phyloP scores from a whole-genome alignment of 2,329 filamentous ascomycete species.

The Aspergillus puulaauensis region DNA sequence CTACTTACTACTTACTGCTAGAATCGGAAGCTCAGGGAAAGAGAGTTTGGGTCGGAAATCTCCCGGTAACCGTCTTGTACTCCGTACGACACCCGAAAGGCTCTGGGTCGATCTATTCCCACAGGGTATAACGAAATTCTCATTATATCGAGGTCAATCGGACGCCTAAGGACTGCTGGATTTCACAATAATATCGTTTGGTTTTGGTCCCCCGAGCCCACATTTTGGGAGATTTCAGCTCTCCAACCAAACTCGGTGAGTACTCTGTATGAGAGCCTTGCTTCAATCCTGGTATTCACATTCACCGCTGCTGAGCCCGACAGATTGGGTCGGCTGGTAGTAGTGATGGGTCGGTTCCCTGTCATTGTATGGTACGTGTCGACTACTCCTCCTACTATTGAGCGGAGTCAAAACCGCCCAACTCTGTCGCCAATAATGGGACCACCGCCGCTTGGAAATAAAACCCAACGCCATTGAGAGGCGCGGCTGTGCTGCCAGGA shows the following conservation, averaged over 20 bases:
- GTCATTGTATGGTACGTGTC: neutral
- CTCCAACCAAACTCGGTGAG: neutral
- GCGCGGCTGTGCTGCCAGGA: too few species aligned
- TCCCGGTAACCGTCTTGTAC: neutral
- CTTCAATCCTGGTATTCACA: neutral
- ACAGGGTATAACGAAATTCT: too few species aligned
- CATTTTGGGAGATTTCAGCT: neutral
- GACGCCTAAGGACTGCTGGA: too few species aligned
- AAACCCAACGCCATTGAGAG: neutral
- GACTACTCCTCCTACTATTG: neutral
- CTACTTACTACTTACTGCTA: too few species aligned
- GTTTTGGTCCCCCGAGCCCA: too few species aligned
- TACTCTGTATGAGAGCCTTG: too few species aligned
- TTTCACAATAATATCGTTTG: too few species aligned
- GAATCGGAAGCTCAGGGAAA: neutral
- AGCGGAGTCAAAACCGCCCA: neutral
- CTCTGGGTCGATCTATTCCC: too few species aligned
- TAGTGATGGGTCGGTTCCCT: neutral
- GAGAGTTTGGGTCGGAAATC: neutral
- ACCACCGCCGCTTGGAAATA: neutral
- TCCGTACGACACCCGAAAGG: neutral
- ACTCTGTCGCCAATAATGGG: neutral
- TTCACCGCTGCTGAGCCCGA: slow-evolving; percentile 5
- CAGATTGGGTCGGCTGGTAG: slow-evolving; percentile 8
- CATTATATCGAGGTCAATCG: too few species aligned